These are phyloP conservation scores for Kockovaella imperatae DNA, from an alignment of 768 basidiomycete species.

Conservation along the genomic window DNA sequence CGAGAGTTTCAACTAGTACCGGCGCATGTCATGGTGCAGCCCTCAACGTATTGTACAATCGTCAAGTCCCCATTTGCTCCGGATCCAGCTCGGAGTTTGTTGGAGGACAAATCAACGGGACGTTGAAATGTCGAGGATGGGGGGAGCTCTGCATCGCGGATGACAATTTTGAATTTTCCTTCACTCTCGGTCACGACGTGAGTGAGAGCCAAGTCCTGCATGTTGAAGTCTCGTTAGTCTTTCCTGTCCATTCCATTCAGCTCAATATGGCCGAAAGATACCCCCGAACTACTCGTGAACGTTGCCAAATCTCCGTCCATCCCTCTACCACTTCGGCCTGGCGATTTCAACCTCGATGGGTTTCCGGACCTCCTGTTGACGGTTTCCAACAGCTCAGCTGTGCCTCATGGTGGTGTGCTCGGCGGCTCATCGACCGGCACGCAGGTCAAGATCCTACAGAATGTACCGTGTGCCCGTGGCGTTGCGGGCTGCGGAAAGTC, in stretches of 20 bases:
- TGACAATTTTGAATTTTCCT: conserved; percentile 66
- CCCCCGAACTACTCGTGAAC: conserved; percentile 52
- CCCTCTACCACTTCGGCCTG: conserved; percentile 70
- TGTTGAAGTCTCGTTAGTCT: conserved; percentile 47
- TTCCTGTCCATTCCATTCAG: conserved; percentile 62
- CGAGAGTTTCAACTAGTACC: conserved; percentile 56
- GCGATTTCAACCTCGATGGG: conserved; percentile 87
- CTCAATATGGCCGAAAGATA: conserved; percentile 51
- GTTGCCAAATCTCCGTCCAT: conserved; percentile 64
- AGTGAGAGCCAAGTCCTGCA: conserved; percentile 51
- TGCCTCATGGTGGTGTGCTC: conserved; percentile 46
- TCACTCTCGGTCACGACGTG: conserved; percentile 48
- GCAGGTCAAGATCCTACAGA: conserved; percentile 42
- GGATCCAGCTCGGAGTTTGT: conserved; percentile 50
- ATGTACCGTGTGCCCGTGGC: conserved; percentile 36
- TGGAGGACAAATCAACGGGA: conserved; percentile 5
- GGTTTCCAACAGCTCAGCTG: conserved; percentile 44
- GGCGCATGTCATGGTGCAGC: conserved; percentile 70
- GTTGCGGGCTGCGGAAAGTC: conserved; percentile 20
- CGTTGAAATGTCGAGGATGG: conserved; percentile 62
- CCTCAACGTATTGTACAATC: conserved; percentile 88
- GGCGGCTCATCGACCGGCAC: conserved; percentile 27
- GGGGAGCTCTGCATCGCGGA: conserved; percentile 77
- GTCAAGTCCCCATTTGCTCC: conserved; percentile 76
- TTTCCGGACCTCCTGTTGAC: conserved; percentile 78